phyloP scores from a whole-genome alignment of 225 moss, liverwort and hornwort genomes.

The Anthoceros angustus region DNA sequence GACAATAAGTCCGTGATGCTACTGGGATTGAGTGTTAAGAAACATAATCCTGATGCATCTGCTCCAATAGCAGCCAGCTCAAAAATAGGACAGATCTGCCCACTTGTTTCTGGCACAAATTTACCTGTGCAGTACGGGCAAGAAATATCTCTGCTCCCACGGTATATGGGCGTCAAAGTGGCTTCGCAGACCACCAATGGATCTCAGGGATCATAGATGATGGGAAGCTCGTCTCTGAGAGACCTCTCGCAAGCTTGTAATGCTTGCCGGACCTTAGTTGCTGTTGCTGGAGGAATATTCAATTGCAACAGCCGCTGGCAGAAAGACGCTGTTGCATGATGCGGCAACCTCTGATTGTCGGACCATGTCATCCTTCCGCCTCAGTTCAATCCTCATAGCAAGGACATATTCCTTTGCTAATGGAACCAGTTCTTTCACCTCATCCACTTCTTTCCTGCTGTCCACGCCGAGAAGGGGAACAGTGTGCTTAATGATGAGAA shows the following conservation, averaged over 20 bases:
- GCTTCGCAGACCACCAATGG: slow-evolving; percentile 86
- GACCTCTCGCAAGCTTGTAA: slow-evolving; percentile 71
- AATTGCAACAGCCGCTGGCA: slow-evolving; percentile 60
- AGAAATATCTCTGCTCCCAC: slow-evolving; percentile 70
- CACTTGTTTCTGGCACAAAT: slow-evolving; percentile 62
- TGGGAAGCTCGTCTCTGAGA: slow-evolving; percentile 51
- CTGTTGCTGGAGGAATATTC: slow-evolving; percentile 38
- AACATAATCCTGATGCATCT: slow-evolving; percentile 77
- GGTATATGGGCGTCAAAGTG: slow-evolving; percentile 79
- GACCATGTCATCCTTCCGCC: slow-evolving; percentile 60
- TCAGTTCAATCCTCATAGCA: slow-evolving; percentile 70
- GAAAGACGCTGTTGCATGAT: slow-evolving; percentile 67
- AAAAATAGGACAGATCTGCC: slow-evolving; percentile 69
- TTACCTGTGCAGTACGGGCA: slow-evolving; percentile 84
- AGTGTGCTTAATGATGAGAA: slow-evolving; percentile 63
- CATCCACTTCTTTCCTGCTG: slow-evolving; percentile 79
- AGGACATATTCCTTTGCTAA: slow-evolving; percentile 79
- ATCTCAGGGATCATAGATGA: slow-evolving; percentile 89
- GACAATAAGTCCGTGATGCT: neutral
- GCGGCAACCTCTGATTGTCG: slow-evolving; percentile 78
- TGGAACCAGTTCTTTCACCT: slow-evolving; percentile 86
- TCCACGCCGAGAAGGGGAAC: slow-evolving; percentile 85
- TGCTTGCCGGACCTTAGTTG: slow-evolving; percentile 75
- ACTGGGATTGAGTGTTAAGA: slow-evolving; percentile 77
- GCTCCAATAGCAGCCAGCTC: slow-evolving; percentile 74